A percentile compares a stretch with the other conserved stretches of the same genome.
Evolutionary conservation across 1,284 basidiomycete species (phyloP).

Genomic region (Leccinum fallax): DNA sequence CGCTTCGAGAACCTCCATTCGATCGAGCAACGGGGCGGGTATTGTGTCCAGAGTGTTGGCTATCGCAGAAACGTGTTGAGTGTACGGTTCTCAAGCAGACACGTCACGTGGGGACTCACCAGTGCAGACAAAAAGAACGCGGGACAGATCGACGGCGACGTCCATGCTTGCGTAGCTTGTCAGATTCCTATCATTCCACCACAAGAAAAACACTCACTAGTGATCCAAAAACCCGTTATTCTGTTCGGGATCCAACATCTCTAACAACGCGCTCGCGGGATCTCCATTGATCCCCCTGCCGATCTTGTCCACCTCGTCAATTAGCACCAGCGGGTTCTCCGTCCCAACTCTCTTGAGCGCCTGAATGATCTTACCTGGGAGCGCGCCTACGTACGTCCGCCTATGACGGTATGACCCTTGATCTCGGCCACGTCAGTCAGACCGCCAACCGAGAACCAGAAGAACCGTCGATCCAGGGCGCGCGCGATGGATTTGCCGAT

Average conservation of each 20-base stretch:
- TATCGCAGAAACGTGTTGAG: conserved; percentile 3
- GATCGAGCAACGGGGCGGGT: conserved; percentile 93
- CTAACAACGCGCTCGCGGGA: conserved; percentile 90
- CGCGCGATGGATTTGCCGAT: conserved; percentile 95
- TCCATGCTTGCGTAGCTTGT: conserved; percentile 69
- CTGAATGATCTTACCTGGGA: conserved; percentile 98
- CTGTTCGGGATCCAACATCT: conserved; percentile 99
- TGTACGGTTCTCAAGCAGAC: background rate
- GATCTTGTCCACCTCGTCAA: conserved; percentile 99
- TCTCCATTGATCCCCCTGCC: conserved; percentile 96
- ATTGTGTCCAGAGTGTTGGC: conserved; percentile 96
- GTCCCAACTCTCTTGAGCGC: conserved; percentile 96
- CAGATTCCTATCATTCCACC: conserved; percentile 2
- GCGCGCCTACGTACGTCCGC: conserved; percentile 93
- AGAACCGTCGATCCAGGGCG: conserved; percentile 86
- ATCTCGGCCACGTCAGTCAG: conserved; percentile 98
- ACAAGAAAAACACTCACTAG: conserved; percentile 56
- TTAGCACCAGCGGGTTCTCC: conserved; percentile 95
- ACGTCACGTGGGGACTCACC: conserved; percentile 39
- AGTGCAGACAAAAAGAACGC: conserved; percentile 97
- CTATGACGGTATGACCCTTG: conserved; percentile 98
- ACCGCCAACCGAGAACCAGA: conserved; percentile 96
- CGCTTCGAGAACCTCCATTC: conserved; percentile 98
- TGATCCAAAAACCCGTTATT: conserved; percentile 96
- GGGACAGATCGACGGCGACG: conserved; percentile 94